Conservation (phyloP, 116 monocot species). For the Phalaenopsis hybrid region DNA sequence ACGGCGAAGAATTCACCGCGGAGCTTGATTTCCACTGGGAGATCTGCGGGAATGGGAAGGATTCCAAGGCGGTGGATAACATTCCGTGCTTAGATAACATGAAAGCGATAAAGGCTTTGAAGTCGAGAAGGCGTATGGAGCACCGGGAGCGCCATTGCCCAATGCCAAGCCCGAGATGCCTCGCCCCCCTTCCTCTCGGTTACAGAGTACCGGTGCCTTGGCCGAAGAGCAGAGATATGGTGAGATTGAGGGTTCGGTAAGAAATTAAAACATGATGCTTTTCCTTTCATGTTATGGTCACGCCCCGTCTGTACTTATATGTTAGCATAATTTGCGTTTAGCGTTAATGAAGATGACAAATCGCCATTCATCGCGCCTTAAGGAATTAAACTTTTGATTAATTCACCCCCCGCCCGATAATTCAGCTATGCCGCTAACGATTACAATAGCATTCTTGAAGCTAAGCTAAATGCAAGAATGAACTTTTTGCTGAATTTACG, state of each 20-base stretch:
- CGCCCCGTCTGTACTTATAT: not conserved
- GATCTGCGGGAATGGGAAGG: slow-evolving; percentile 45
- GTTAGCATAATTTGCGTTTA: not conserved
- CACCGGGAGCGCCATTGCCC: slow-evolving; percentile 89
- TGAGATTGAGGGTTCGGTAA: slow-evolving; percentile 54
- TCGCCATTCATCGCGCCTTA: not conserved
- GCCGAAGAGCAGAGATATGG: slow-evolving; percentile 89
- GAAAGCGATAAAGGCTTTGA: slow-evolving; percentile 77
- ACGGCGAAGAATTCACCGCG: slow-evolving; percentile 8
- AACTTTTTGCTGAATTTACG: not conserved
- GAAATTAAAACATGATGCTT: not conserved
- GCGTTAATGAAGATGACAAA: not conserved
- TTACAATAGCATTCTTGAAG: not conserved
- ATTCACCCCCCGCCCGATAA: not conserved
- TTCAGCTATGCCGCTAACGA: not conserved
- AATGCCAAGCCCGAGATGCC: slow-evolving; percentile 40
- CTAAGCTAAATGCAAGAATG: not conserved
- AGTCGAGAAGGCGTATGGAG: slow-evolving; percentile 79
- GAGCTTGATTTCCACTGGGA: slow-evolving; percentile 36
- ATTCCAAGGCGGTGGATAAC: slow-evolving; percentile 45
- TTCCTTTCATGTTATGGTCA: not conserved
- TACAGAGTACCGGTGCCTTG: slow-evolving; percentile 62
- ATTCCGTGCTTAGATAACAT: slow-evolving; percentile 85
- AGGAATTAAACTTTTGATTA: not conserved
- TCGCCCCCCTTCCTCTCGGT: slow-evolving; percentile 58